Evolutionary conservation across 2,329 filamentous ascomycete genomes (phyloP).

Genomic region (Neopestalotiopsis sp.): DNA sequence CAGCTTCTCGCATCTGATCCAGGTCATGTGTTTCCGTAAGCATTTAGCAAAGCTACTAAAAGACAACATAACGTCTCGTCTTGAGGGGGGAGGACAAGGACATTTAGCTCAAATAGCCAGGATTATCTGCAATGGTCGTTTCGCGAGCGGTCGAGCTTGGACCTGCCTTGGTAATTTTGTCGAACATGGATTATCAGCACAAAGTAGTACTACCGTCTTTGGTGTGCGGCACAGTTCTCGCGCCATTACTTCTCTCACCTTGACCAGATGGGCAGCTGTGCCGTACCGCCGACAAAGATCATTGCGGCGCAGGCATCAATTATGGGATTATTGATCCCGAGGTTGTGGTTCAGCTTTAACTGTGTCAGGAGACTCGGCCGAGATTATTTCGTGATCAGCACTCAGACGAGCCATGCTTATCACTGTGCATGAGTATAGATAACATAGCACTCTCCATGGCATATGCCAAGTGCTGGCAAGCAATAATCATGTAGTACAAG

Average conservation of each 20-base stretch:
- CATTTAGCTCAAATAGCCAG: not conserved
- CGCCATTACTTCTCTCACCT: not conserved
- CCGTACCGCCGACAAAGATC: not conserved
- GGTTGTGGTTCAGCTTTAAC: not conserved
- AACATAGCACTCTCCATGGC: not conserved
- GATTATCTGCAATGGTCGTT: constrained; percentile 3
- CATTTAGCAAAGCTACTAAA: not conserved
- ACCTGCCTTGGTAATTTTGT: not conserved
- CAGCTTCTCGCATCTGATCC: not conserved
- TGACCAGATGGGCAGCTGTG: not conserved
- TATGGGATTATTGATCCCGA: not conserved
- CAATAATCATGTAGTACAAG: not conserved
- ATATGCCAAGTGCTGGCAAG: not conserved
- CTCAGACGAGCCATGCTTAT: not conserved
- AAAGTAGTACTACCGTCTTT: not conserved
- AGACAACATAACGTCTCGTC: not conserved
- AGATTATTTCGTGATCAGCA: not conserved
- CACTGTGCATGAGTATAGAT: not conserved
- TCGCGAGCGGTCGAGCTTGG: not conserved
- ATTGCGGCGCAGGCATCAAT: not conserved
- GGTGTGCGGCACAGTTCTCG: not conserved
- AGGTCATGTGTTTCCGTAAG: constrained; percentile 10
- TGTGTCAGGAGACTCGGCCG: not conserved
- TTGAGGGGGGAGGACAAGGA: not conserved
- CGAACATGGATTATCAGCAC: not conserved